These are phyloP conservation scores for Ceratocystis huliohia DNA, from an alignment of 2,329 filamentous ascomycete species.

Conservation along the genomic window DNA sequence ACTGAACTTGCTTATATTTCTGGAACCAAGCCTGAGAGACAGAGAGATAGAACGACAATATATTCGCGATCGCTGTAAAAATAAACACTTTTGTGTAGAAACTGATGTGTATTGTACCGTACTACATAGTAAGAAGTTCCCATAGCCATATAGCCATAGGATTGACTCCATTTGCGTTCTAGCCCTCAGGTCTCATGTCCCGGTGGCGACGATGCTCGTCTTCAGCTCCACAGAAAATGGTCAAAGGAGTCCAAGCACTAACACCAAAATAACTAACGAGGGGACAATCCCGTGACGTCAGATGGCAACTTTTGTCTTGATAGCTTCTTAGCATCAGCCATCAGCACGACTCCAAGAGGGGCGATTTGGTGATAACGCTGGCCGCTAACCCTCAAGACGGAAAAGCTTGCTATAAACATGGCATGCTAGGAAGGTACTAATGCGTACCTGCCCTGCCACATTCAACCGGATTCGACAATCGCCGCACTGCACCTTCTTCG, in stretches of 20 bases:
- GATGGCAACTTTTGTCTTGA: background rate
- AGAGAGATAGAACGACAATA: too few relatives aligned
- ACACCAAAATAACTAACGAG: background rate
- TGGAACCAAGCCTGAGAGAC: too few relatives aligned
- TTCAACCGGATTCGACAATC: background rate
- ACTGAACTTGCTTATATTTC: background rate
- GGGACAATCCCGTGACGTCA: background rate
- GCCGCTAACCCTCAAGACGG: background rate
- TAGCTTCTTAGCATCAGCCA: background rate
- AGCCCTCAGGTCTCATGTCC: background rate
- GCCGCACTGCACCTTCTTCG: background rate
- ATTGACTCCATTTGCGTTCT: background rate
- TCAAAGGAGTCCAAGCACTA: background rate
- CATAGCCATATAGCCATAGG: background rate
- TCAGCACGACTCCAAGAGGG: constrained; percentile 2
- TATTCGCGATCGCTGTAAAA: background rate
- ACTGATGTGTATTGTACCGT: background rate
- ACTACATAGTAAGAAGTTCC: background rate
- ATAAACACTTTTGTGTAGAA: background rate
- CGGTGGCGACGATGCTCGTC: background rate
- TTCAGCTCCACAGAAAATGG: background rate
- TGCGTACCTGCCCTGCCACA: background rate
- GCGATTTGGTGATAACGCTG: background rate
- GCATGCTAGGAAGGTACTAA: background rate
- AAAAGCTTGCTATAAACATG: background rate